Base-by-base conservation (phyloP, 768 basidiomycete species). In the Clitopilus hobsonii region DNA sequence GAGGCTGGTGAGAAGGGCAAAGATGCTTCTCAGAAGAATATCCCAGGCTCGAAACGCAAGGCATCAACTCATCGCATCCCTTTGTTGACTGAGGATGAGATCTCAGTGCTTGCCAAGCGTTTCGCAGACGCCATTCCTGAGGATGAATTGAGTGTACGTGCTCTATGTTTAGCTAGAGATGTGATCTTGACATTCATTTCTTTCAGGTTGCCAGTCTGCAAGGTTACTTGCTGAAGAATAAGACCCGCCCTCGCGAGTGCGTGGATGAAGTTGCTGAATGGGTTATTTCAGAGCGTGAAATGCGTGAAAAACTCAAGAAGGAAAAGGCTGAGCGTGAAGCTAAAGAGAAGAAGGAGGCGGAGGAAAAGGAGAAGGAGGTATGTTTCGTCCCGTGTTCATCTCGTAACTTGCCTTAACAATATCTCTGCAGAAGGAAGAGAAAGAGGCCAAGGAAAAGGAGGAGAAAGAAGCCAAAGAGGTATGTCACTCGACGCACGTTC, bases 211-310 rank as follows among this genome's bases (percentile, higher is more conserved):
- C 91, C 24, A 77, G 81, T 49, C 78, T 93, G 60, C 91, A 93
- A 74, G 91, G 91, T 2, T 93, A 93, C 67, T 77, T 94, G 32
- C 76, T 92, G 55, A 89, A 88, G 79, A 93, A 93, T 70, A 92
- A 94, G 79, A 86, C 91, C 11, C 85, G 91, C n/a, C 91, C 91
- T 36, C 79, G 81, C 56, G 89, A 93, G 68, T 89, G 86, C 59
- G 91, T 94, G 7, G 85, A 86, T 5, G 91, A 92, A 67, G 87
- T 88, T 23, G 76, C 68, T 26, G 85, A 83, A 45, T 95, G 93
- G 91, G 68, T 92, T 51, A 72, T 82, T 57, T 81, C 87, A 65
- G 91, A 94, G 64, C 86, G 91, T 52, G 89, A 89, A 74, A 90
- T 83, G 22, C 82, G 88, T 56, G 91, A 87, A 65, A 91, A 88